phyloP scores from a whole-genome alignment of 1,284 basidiomycete species.

The Wolfiporia cocos region DNA sequence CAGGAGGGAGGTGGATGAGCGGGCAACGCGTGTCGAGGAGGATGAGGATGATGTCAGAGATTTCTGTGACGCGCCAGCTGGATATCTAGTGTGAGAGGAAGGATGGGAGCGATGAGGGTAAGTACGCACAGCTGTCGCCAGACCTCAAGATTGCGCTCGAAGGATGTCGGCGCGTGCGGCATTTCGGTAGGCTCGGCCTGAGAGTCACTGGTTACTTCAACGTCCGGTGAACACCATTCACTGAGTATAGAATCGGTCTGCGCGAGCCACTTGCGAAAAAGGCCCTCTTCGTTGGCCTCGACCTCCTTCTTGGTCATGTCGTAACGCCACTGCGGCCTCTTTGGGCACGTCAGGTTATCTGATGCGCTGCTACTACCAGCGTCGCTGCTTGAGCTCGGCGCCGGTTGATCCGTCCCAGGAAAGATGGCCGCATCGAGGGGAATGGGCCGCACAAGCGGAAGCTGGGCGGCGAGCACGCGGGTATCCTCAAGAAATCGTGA shows the following conservation, averaged over 20 bases:
- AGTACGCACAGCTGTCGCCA: constrained; percentile 83
- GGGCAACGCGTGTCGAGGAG: constrained; percentile 87
- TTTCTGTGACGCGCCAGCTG: constrained; percentile 86
- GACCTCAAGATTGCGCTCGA: constrained; percentile 86
- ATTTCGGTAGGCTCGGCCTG: constrained; percentile 26
- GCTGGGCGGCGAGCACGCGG: constrained; percentile 46
- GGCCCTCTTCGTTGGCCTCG: constrained; percentile 79
- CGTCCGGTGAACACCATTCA: constrained; percentile 41
- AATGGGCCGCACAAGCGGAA: constrained; percentile 58
- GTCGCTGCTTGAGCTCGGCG: no score
- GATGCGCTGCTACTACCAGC: not conserved
- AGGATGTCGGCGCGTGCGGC: constrained; percentile 69
- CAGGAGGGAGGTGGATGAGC: constrained; percentile 57
- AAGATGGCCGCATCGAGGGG: constrained; percentile 38
- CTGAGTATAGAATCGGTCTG: constrained; percentile 52
- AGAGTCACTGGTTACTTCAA: no score
- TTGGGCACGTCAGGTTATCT: constrained; percentile 45
- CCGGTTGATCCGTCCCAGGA: no score
- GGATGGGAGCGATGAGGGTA: not conserved
- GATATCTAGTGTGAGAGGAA: constrained; percentile 3
- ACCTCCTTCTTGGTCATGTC: constrained; percentile 82
- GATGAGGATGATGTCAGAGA: constrained; percentile 79
- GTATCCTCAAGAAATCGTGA: constrained; percentile 59
- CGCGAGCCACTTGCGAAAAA: constrained; percentile 71
- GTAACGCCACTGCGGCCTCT: constrained; percentile 77